Percentiles rank a stretch among this genome's conserved stretches.
Evolutionary conservation across 2,329 filamentous ascomycete species (phyloP).

Genomic region (Mycosphaerelloides madeirae): DNA sequence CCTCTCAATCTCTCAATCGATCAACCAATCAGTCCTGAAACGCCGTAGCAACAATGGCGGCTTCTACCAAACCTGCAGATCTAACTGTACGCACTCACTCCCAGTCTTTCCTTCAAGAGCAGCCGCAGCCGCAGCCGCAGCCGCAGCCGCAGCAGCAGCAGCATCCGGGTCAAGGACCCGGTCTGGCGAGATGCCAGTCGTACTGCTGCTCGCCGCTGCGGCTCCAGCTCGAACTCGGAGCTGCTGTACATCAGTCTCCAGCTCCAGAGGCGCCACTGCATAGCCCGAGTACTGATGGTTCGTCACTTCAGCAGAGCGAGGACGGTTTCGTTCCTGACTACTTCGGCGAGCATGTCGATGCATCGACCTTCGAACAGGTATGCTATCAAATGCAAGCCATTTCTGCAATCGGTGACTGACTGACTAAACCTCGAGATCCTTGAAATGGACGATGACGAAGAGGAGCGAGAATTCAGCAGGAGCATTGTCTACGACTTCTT

Average conservation of each 20-base stretch:
- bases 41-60: slow-evolving; percentile 15
- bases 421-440: slow-evolving; percentile 56
- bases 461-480: slow-evolving; percentile 79
- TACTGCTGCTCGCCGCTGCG: slow-evolving; percentile 17
- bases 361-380: slow-evolving; percentile 72
- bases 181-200: slow-evolving; percentile 4
- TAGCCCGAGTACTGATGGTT: slow-evolving; percentile 24
- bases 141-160: slow-evolving; percentile 4
- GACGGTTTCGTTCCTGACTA: slow-evolving; percentile 49
- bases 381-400: slow-evolving; percentile 1
- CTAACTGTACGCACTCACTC: slow-evolving; percentile 22
- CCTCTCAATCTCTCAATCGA: too few relatives aligned
- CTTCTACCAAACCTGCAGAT: slow-evolving; percentile 18
- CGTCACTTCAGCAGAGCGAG: slow-evolving; percentile 36
- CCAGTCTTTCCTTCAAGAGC: slow-evolving; percentile 8
- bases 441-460: slow-evolving; percentile 93
- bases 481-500: slow-evolving; percentile 91
- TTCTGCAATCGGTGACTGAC: not conserved
- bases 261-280: slow-evolving; percentile 8
- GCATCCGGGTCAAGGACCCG: slow-evolving; percentile 2
- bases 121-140: too few relatives aligned
- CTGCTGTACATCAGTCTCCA: slow-evolving; percentile 12
- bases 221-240: slow-evolving; percentile 16
- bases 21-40: too few relatives aligned
- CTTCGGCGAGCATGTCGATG: slow-evolving; percentile 73